Evolutionary conservation across 352 stramenopile species (phyloP).

Genomic region (Globisporangium alternatum): DNA sequence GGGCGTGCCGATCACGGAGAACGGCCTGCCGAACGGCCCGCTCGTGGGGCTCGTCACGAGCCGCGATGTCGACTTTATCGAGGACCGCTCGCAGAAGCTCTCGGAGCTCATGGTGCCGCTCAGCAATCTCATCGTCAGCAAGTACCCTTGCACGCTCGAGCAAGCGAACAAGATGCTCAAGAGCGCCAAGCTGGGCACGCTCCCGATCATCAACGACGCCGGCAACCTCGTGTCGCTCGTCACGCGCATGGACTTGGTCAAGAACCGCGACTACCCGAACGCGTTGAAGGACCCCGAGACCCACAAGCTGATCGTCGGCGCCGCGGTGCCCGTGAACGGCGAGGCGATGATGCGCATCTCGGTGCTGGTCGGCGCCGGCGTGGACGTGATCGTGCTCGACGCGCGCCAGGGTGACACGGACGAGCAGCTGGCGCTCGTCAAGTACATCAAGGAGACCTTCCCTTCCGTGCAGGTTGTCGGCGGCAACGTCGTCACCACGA

Average conservation of each 20-base stretch:
- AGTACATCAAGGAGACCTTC: conserved; percentile 93
- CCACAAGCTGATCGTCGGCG: conserved; percentile 93
- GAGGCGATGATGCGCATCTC: conserved; percentile 89
- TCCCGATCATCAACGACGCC: conserved; percentile 96
- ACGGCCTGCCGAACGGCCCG: conserved; percentile 93
- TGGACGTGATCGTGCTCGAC: conserved; percentile 98
- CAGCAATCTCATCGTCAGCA: conserved; percentile 84
- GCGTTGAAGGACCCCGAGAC: conserved; percentile 94
- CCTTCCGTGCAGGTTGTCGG: conserved; percentile 94
- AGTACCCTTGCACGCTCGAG: conserved; percentile 91
- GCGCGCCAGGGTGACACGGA: conserved; percentile 97
- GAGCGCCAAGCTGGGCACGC: conserved; percentile 97
- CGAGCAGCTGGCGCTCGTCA: conserved; percentile 64
- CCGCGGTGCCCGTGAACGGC: conserved; percentile 94
- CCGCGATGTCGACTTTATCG: conserved; percentile 97
- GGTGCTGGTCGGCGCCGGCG: conserved; percentile 89
- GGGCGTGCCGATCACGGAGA: conserved; percentile 97
- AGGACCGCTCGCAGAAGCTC: conserved; percentile 79
- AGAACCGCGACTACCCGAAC: conserved; percentile 94
- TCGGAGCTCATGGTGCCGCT: conserved; percentile 76
- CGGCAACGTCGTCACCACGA: conserved; percentile 97
- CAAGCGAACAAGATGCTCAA: conserved; percentile 97
- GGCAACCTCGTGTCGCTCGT: conserved; percentile 96
- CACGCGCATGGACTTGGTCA: conserved; percentile 95
- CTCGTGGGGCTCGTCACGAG: conserved; percentile 98